These are phyloP conservation scores for Irpex sp. DNA, from an alignment of 1,284 basidiomycete species.

Conservation along the genomic window DNA sequence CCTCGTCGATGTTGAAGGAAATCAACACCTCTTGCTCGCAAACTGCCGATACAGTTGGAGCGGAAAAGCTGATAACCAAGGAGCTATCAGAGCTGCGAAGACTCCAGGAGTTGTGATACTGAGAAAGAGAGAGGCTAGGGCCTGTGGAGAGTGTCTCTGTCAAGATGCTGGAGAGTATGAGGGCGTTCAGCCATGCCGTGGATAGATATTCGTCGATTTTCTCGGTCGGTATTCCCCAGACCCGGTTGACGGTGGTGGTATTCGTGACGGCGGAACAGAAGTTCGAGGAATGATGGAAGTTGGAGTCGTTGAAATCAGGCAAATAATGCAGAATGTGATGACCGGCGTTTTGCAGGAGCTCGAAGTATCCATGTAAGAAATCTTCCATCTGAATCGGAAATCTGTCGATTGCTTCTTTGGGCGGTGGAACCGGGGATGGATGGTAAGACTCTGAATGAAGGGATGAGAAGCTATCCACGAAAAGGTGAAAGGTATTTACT, in stretches of 20 bases:
- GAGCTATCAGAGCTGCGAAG: no score
- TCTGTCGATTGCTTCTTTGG: no score
- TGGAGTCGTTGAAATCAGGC: constrained; percentile 27
- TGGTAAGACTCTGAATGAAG: no score
- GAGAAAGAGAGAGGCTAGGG: constrained; percentile 22
- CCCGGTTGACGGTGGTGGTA: constrained; percentile 14
- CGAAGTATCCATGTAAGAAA: constrained; percentile 19
- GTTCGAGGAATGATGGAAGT: constrained; percentile 19
- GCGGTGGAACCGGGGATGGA: no score
- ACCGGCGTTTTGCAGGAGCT: constrained; percentile 25
- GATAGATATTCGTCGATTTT: constrained; percentile 30
- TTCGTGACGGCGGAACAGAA: constrained; percentile 18
- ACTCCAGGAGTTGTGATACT: constrained; percentile 21
- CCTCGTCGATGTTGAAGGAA: constrained; percentile 20
- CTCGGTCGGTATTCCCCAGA: constrained; percentile 25
- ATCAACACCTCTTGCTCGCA: constrained; percentile 30
- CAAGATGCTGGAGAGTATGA: constrained; percentile 18
- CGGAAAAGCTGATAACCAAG: constrained; percentile 26
- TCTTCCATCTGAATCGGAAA: background rate
- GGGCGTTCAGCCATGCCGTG: constrained; percentile 29
- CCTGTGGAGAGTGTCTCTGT: constrained; percentile 10
- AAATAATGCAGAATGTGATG: constrained; percentile 28
- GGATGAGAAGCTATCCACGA: no score
- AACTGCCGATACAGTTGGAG: constrained; percentile 26
- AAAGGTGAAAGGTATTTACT: no score